phyloP scores from a whole-genome alignment of 306 rosid genomes.

The Gastrolobium bilobum region DNA sequence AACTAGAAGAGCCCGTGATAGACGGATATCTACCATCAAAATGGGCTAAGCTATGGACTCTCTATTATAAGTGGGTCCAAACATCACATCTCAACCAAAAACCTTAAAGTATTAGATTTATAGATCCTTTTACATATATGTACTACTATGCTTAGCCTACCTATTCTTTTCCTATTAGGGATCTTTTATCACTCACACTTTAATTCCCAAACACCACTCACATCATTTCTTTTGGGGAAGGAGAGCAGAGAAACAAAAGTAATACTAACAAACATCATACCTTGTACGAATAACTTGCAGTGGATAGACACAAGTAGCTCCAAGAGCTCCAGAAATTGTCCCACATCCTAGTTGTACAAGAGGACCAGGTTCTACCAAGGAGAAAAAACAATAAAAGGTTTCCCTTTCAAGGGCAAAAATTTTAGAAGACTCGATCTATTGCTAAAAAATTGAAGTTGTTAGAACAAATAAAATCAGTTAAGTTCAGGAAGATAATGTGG shows the following conservation, averaged over 20 bases:
- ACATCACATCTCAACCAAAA: too few species aligned
- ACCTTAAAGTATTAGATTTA: too few species aligned
- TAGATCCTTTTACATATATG: too few species aligned
- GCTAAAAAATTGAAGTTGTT: background rate
- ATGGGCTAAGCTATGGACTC: too few species aligned
- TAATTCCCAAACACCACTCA: background rate
- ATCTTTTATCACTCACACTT: too few species aligned
- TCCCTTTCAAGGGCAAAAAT: constrained; percentile 1
- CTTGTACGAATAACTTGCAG: constrained; percentile 69
- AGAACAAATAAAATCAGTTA: constrained; percentile 21
- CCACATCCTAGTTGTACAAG: constrained; percentile 65
- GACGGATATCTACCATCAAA: too few species aligned
- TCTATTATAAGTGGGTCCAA: too few species aligned
- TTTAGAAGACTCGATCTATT: background rate
- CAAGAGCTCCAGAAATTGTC: constrained; percentile 62
- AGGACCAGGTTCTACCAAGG: constrained; percentile 60
- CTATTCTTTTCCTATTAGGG: too few species aligned
- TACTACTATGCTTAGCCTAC: too few species aligned
- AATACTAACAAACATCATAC: constrained; percentile 37
- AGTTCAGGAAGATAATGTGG: constrained; percentile 35
- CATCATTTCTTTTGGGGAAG: background rate
- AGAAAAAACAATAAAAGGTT: constrained; percentile 12
- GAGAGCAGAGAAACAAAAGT: constrained; percentile 23
- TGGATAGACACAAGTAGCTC: constrained; percentile 67
- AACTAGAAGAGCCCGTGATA: too few species aligned